These are phyloP conservation scores for Grifola frondosa DNA, from an alignment of 1,284 basidiomycete species.

Conservation along the genomic window DNA sequence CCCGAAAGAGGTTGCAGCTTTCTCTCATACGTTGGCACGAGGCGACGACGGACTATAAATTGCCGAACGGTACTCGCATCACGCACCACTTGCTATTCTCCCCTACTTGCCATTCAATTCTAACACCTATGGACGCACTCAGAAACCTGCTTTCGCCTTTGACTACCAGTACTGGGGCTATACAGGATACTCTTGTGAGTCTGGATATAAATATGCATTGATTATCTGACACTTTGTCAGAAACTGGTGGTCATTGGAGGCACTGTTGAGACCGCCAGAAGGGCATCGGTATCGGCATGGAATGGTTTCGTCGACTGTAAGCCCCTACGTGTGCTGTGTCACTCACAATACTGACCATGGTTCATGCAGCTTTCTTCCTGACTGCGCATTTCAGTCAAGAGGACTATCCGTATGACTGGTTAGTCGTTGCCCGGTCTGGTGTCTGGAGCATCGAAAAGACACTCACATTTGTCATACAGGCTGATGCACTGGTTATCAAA, in stretches of 20 bases:
- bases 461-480: slow-evolving; percentile 41
- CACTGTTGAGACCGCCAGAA: slow-evolving; percentile 32
- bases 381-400: slow-evolving; percentile 84
- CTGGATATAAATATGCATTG: neutral
- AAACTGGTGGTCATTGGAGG: slow-evolving; percentile 36
- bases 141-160: slow-evolving; percentile 32
- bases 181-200: slow-evolving; percentile 32
- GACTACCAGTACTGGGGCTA: slow-evolving; percentile 26
- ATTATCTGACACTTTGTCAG: slow-evolving; percentile 9
- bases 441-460: neutral
- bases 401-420: slow-evolving; percentile 85
- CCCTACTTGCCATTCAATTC: neutral
- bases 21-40: slow-evolving; percentile 13
- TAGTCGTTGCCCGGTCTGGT: slow-evolving; percentile 24
- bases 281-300: slow-evolving; percentile 73
- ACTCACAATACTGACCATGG: slow-evolving; percentile 7
- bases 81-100: slow-evolving; percentile 11
- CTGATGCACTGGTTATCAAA: slow-evolving; percentile 85
- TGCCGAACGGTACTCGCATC: slow-evolving; percentile 8
- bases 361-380: slow-evolving; percentile 71
- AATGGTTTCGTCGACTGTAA: slow-evolving; percentile 83
- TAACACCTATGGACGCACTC: slow-evolving; percentile 28
- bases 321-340: slow-evolving; percentile 25
- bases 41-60: slow-evolving; percentile 16
- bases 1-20: too few species aligned